These are phyloP conservation scores for Colletotrichum orchidophilum DNA, from an alignment of 2,329 filamentous ascomycete species.

Conservation along the genomic window DNA sequence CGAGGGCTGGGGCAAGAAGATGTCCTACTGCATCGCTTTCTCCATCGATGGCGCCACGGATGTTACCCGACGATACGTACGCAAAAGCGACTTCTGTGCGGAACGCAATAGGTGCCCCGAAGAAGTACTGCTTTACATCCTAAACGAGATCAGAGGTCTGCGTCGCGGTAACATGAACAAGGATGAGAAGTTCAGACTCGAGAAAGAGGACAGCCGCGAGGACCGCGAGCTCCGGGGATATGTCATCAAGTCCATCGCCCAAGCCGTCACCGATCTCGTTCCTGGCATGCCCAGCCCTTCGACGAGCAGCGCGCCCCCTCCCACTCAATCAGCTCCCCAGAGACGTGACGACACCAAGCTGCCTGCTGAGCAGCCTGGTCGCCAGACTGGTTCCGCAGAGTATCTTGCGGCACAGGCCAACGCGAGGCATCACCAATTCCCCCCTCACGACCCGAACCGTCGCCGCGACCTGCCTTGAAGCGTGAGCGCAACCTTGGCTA, in stretches of 20 bases:
- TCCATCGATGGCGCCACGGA: conserved; percentile 84
- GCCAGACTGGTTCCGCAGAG: conserved; percentile 60
- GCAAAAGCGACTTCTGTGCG: conserved; percentile 76
- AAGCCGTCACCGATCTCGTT: conserved; percentile 75
- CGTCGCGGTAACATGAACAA: conserved; percentile 87
- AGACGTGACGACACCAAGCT: conserved; percentile 65
- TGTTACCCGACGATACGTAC: conserved; percentile 74
- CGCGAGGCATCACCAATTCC: conserved; percentile 50
- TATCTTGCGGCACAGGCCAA: conserved; percentile 57
- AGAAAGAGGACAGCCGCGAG: conserved; percentile 82
- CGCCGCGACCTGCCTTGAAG: conserved; percentile 47
- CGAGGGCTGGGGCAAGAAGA: conserved; percentile 95
- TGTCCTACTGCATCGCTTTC: conserved; percentile 97
- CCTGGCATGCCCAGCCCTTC: conserved; percentile 53
- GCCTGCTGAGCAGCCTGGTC: conserved; percentile 66
- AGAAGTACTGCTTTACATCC: conserved; percentile 89
- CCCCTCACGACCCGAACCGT: conserved; percentile 56
- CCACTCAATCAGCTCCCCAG: conserved; percentile 38
- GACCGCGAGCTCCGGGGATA: conserved; percentile 79
- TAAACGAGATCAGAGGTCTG: conserved; percentile 88
- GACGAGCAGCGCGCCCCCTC: conserved; percentile 26
- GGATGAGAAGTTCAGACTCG: conserved; percentile 81
- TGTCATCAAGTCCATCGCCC: conserved; percentile 77
- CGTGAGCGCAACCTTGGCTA: conserved; percentile 4
- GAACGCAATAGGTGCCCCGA: conserved; percentile 85